phyloP scores from a whole-genome alignment of 371 early-diverging fungal species.

The Blastocladiella emersonii region DNA sequence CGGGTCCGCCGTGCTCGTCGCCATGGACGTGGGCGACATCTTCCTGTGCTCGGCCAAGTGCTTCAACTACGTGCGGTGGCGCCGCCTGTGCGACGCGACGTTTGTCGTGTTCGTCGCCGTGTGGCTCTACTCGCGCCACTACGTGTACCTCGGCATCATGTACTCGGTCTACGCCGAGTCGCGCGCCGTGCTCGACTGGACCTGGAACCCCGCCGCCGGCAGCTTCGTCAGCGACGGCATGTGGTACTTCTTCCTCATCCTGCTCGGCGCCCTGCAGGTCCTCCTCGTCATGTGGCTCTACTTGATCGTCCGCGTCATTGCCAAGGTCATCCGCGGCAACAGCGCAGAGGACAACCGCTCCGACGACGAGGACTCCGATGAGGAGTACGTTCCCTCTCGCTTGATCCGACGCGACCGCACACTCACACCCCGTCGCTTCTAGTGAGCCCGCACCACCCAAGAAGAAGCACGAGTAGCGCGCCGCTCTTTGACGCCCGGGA shows the following conservation, averaged over 20 bases:
- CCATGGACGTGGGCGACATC: conserved; percentile 72
- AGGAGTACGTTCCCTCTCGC: too few species aligned
- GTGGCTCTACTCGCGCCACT: conserved; percentile 66
- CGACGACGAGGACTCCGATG: conserved; percentile 16
- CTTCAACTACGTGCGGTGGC: conserved; percentile 51
- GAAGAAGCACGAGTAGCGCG: too few species aligned
- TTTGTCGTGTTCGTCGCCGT: conserved; percentile 61
- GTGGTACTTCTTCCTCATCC: conserved; percentile 34
- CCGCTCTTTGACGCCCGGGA: too few species aligned
- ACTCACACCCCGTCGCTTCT: too few species aligned
- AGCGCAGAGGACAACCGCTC: conserved; percentile 54
- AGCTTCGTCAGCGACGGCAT: conserved; percentile 38
- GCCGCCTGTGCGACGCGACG: conserved; percentile 43
- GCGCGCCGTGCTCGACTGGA: conserved; percentile 24
- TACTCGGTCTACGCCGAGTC: conserved; percentile 37
- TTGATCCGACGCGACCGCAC: too few species aligned
- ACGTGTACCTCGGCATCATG: conserved; percentile 37
- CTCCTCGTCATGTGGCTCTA: conserved; percentile 64
- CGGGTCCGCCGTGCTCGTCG: conserved; percentile 62
- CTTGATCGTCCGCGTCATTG: conserved; percentile 50
- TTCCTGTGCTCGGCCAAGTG: conserved; percentile 58
- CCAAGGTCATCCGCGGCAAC: conserved; percentile 43
- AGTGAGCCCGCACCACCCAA: too few species aligned
- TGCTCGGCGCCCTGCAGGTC: conserved; percentile 43
- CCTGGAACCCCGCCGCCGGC: conserved; percentile 53